Evolutionary conservation across 306 rosid genomes (phyloP).

Genomic region (Citrullus amarus): DNA sequence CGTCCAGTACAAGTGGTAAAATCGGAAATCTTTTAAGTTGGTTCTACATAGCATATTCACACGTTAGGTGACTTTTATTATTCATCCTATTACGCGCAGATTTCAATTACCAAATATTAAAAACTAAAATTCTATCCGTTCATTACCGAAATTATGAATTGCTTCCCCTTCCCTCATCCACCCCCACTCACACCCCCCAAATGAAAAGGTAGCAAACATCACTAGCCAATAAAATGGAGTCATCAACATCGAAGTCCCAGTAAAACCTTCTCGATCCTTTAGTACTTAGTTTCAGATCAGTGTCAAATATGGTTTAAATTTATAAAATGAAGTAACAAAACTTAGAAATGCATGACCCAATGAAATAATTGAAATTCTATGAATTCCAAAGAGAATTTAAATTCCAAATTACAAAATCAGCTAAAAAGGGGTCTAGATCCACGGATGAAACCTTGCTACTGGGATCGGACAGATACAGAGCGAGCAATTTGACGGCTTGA

Average conservation of each 20-base stretch:
- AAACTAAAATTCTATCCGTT: not conserved
- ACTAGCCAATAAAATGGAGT: not conserved
- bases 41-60: not conserved
- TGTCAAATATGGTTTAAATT: not conserved
- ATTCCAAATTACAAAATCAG: not conserved
- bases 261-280: not conserved
- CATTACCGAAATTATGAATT: not conserved
- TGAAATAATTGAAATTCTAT: not conserved
- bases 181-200: not conserved
- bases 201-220: not conserved
- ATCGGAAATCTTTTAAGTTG: not conserved
- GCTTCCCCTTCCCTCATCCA: not conserved
- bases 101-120: not conserved
- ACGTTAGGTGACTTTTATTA: not conserved
- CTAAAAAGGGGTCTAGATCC: not conserved
- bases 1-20: not conserved
- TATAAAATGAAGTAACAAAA: not conserved
- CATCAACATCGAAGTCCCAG: not conserved
- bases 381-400: not conserved
- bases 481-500: conserved; percentile 88
- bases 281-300: not conserved
- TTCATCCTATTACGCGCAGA: not conserved
- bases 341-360: not conserved
- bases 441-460: conserved; percentile 38
- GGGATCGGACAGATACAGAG: conserved; percentile 67